Percentiles rank a stretch among this genome's conserved stretches.
Evolutionary conservation across 139 green algal species (phyloP).

Genomic region (Parachlorella kessleri): DNA sequence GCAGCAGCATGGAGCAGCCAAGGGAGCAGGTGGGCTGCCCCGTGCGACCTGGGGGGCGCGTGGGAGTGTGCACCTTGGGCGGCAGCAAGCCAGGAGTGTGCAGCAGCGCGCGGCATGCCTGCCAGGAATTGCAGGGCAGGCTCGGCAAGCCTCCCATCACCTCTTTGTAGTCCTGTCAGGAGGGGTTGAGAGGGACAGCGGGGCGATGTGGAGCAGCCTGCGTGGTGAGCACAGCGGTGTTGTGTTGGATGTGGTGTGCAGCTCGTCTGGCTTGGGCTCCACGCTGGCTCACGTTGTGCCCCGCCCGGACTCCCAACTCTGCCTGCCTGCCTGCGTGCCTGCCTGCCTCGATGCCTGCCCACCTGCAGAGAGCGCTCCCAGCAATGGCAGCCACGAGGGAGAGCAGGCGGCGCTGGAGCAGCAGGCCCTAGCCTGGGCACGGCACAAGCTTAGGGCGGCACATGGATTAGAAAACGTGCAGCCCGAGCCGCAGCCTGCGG

Average conservation of each 20-base stretch:
- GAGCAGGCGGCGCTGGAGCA: not conserved
- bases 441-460: not conserved
- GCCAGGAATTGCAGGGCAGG: too few species aligned
- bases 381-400: not conserved
- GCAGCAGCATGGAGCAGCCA: not conserved
- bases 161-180: too few species aligned
- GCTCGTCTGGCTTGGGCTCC: not conserved
- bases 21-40: not conserved
- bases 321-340: not conserved
- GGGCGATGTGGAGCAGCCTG: too few species aligned
- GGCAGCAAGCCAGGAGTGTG: too few species aligned
- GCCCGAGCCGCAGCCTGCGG: not conserved
- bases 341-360: not conserved
- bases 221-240: too few species aligned
- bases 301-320: not conserved
- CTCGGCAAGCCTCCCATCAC: too few species aligned
- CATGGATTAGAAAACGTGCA: not conserved
- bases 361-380: not conserved
- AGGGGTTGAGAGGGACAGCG: too few species aligned
- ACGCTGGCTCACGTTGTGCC: not conserved
- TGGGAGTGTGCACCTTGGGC: too few species aligned
- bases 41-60: too few species aligned
- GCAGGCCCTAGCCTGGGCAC: not conserved
- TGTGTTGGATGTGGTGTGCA: not conserved
- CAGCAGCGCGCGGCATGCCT: too few species aligned